A percentile compares a stretch with the other conserved stretches of the same genome.
Conservation (phyloP, 257 asterid genomes). For the Catharanthus roseus region DNA sequence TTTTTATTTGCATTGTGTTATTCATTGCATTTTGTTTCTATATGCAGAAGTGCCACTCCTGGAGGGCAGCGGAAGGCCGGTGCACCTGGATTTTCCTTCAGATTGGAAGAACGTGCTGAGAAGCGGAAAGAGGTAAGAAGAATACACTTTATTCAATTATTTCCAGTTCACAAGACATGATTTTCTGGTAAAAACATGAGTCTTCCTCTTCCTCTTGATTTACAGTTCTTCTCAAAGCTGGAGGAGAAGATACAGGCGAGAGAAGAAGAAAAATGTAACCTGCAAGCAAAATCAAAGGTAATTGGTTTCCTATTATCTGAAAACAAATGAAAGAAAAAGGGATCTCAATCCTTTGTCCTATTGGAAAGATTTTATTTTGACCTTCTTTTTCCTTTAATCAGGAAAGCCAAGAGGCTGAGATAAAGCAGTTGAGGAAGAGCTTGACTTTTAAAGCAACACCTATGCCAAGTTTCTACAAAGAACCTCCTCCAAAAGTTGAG, state of each 20-base stretch:
- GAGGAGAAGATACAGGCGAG: slow-evolving; percentile 84
- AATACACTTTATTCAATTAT: not conserved
- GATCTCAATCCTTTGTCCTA: not conserved
- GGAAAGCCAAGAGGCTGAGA: slow-evolving; percentile 81
- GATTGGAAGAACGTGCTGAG: slow-evolving; percentile 80
- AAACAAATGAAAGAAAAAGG: not conserved
- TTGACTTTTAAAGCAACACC: slow-evolving; percentile 85
- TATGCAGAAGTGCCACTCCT: slow-evolving; percentile 43
- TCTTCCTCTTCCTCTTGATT: not conserved
- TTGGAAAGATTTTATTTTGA: not conserved
- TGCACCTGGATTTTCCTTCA: slow-evolving; percentile 51
- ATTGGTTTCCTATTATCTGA: not conserved
- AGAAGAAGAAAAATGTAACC: slow-evolving; percentile 54
- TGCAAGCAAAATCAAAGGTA: slow-evolving; percentile 84
- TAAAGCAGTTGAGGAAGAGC: slow-evolving; percentile 70
- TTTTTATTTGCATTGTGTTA: slow-evolving; percentile 2
- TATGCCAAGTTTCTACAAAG: slow-evolving; percentile 86
- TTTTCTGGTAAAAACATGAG: not conserved
- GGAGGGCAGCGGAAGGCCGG: slow-evolving; percentile 42
- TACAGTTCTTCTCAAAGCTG: slow-evolving; percentile 77
- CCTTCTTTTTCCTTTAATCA: slow-evolving; percentile 21
- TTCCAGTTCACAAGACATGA: not conserved
- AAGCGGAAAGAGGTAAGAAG: slow-evolving; percentile 62
- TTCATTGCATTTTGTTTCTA: slow-evolving; percentile 16
- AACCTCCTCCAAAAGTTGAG: slow-evolving; percentile 72